Base-by-base conservation (phyloP, 176 grass and related monocot genomes). In the Leersia perrieri region DNA sequence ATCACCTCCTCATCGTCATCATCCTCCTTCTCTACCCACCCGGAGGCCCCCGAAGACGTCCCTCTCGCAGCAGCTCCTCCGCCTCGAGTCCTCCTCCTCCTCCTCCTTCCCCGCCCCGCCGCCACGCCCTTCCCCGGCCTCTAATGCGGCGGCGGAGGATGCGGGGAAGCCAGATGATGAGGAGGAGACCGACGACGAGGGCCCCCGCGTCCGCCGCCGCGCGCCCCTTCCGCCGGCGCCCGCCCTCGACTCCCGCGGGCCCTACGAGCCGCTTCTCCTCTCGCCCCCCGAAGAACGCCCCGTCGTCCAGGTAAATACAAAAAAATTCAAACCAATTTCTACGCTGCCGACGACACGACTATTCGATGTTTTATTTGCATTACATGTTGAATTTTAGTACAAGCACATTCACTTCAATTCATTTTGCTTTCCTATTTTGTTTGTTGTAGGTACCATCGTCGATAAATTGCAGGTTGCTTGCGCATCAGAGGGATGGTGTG, bases 401-500 rank as follows among this genome's bases (percentile, higher is more conserved):
- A 27, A 63, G 41, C 22, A 69, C 23, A 72, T 58, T 77, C 68
- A 82, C 34, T 66, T 55, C 68, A 82, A 28, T 66, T 55, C 66
- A 7, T 13, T 72, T 34, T 60, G 55, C 32, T 70, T 79, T 27
- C 70, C 27, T 85, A 12, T 57, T 65, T 75, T 82, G 7, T 68
- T 3, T 85, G 40, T 31, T 75, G 33, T 79, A 97, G 95, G 95
- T 98, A 39, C 92, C 95, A 61, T 45, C 92, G n/a, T 91, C 90
- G 39, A 94, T 98, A 66, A 98, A 92, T 78, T 94, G 90, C 53
- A 94, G 92, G 69, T 70, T 98, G 16, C 86, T 98, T 74, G 78
- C 73, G 28, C 95, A 98, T 83, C 95, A 98, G 86, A 94, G 87
- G 78, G 83, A 85, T 42, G 95, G 95, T 11, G 86, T 98, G 39